Conservation (phyloP, 805 yeast genomes). For the Saccharomycopsis capsularis region DNA sequence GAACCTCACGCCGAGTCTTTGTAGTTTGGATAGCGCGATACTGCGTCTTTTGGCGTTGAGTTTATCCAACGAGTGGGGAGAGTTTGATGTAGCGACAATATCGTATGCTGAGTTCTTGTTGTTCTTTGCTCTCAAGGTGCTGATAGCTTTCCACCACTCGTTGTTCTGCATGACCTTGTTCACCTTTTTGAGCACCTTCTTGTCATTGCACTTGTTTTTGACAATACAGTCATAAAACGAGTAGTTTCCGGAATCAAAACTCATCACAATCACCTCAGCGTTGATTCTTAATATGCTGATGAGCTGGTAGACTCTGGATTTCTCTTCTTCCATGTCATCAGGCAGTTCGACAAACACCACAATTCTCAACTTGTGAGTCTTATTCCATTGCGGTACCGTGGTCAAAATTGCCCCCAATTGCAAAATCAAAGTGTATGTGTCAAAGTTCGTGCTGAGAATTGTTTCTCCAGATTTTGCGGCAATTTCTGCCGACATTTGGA, state of each 20-base stretch:
- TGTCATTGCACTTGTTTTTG: conserved; percentile 36
- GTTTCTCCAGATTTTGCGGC: conserved; percentile 59
- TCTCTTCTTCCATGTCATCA: conserved; percentile 66
- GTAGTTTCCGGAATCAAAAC: conserved; percentile 52
- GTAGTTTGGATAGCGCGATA: conserved; percentile 49
- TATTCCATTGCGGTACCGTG: conserved; percentile 91
- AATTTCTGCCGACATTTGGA: conserved; percentile 88
- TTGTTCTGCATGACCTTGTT: conserved; percentile 48
- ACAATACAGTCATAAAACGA: conserved; percentile 68
- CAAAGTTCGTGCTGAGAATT: conserved; percentile 82
- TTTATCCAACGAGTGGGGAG: background rate
- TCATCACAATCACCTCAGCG: conserved; percentile 70
- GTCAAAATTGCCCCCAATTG: conserved; percentile 90
- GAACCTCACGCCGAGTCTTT: conserved; percentile 70
- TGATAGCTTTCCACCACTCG: conserved; percentile 80
- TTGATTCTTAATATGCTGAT: conserved; percentile 75
- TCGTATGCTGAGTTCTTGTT: background rate
- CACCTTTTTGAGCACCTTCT: conserved; percentile 36
- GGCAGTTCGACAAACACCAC: conserved; percentile 82
- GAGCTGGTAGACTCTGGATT: conserved; percentile 50
- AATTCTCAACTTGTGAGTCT: conserved; percentile 65
- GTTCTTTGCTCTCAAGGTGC: conserved; percentile 42
- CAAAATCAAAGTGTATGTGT: conserved; percentile 87
- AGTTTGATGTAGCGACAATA: background rate
- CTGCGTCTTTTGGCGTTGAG: conserved; percentile 3